Percentiles rank a stretch among this genome's conserved stretches.
These are phyloP conservation scores for Litchi chinensis DNA, from an alignment of 345 rosid species.

Conservation along the genomic window DNA sequence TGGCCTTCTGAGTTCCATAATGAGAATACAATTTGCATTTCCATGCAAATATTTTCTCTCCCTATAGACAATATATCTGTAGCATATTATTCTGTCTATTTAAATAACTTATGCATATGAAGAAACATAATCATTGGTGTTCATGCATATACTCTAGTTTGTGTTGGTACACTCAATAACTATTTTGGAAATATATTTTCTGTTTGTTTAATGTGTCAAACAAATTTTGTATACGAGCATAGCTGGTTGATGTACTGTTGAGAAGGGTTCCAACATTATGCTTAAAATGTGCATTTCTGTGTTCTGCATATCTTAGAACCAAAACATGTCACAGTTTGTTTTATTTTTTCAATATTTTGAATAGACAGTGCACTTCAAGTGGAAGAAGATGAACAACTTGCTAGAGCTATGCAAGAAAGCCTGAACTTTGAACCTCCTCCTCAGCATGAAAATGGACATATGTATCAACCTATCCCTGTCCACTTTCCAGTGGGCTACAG, in stretches of 20 bases:
- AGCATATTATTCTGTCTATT: not conserved
- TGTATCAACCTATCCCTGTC: slow-evolving; percentile 38
- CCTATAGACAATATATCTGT: not conserved
- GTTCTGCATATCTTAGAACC: slow-evolving; percentile 9
- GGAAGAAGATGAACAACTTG: slow-evolving; percentile 93
- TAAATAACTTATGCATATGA: not conserved
- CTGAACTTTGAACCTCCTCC: slow-evolving; percentile 65
- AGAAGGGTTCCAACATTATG: not conserved
- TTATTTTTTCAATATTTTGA: slow-evolving; percentile 27
- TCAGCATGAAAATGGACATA: slow-evolving; percentile 36
- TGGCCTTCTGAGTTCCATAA: not conserved
- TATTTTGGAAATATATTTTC: not conserved
- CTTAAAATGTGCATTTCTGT: not conserved
- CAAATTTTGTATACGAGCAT: not conserved
- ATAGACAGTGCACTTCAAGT: slow-evolving; percentile 56
- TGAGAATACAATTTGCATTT: not conserved
- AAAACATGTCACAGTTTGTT: slow-evolving; percentile 19
- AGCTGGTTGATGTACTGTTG: not conserved
- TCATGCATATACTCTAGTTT: not conserved
- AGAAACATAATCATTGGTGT: not conserved
- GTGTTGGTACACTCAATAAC: not conserved
- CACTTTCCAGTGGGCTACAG: slow-evolving; percentile 73
- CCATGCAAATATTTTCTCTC: not conserved
- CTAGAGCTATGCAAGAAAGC: slow-evolving; percentile 89
- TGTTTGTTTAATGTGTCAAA: not conserved